These are phyloP conservation scores for Mrakia blollopis DNA, from an alignment of 768 basidiomycete species.

Conservation along the genomic window DNA sequence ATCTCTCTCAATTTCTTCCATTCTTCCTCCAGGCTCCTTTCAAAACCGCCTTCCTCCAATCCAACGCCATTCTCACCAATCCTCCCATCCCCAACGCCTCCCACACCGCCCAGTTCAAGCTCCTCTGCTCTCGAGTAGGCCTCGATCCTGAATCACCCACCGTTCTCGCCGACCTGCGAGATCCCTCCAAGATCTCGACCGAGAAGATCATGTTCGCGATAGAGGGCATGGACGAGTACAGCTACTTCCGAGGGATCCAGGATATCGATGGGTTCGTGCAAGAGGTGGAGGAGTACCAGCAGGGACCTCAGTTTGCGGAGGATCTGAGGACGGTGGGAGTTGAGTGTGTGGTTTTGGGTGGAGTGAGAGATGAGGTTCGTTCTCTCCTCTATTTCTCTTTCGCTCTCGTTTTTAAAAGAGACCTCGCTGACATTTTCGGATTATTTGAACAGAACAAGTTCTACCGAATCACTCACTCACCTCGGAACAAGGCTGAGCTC, in stretches of 20 bases:
- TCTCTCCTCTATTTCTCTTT: not conserved
- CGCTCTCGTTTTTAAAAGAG: not conserved
- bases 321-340: slow-evolving; percentile 22
- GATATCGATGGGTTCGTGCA: slow-evolving; percentile 56
- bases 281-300: slow-evolving; percentile 23
- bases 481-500: slow-evolving; percentile 53
- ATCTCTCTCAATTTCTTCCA: not conserved
- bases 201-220: slow-evolving; percentile 56
- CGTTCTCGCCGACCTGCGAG: slow-evolving; percentile 53
- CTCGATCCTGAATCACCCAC: slow-evolving; percentile 56
- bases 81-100: slow-evolving; percentile 45
- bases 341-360: slow-evolving; percentile 26
- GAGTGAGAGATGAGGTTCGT: slow-evolving; percentile 25
- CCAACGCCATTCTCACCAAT: slow-evolving; percentile 64
- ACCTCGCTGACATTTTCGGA: not conserved
- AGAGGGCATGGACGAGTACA: slow-evolving; percentile 54
- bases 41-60: slow-evolving; percentile 61
- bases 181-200: slow-evolving; percentile 52
- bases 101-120: slow-evolving; percentile 52
- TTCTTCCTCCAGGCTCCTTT: slow-evolving; percentile 55
- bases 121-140: slow-evolving; percentile 56
- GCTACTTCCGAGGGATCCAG: slow-evolving; percentile 65
- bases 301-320: slow-evolving; percentile 3
- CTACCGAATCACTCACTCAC: slow-evolving; percentile 65
- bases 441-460: slow-evolving; percentile 57